These are phyloP conservation scores for Perkinsus chesapeaki DNA, from an alignment of 169 alveolate species.

Conservation along the genomic window DNA sequence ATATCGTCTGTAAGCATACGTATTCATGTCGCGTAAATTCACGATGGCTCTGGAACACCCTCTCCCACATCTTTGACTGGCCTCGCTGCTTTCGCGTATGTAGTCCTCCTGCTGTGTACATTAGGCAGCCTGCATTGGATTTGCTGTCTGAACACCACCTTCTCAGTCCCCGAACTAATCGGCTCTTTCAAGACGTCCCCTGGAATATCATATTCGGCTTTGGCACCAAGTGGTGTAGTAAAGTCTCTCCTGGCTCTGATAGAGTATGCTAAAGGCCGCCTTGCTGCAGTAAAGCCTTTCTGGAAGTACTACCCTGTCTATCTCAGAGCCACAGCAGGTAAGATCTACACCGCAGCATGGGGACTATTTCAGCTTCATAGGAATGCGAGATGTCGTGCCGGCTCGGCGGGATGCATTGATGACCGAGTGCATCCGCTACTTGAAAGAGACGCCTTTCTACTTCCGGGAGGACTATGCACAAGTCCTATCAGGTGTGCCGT, in stretches of 20 bases:
- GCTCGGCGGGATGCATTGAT: background rate
- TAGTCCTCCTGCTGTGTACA: too few relatives aligned
- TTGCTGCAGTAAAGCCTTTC: background rate
- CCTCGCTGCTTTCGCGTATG: too few relatives aligned
- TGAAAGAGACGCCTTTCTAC: background rate
- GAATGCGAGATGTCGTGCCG: background rate
- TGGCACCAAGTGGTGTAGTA: background rate
- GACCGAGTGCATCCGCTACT: background rate
- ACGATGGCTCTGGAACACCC: too few relatives aligned
- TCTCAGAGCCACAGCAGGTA: background rate
- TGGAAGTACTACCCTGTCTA: background rate
- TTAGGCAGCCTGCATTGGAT: too few relatives aligned
- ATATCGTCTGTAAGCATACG: background rate
- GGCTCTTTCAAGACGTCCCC: background rate
- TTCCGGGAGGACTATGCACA: background rate
- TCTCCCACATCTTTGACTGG: too few relatives aligned
- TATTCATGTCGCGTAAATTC: too few relatives aligned
- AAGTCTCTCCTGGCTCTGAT: background rate
- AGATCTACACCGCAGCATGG: background rate
- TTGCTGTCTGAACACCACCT: background rate
- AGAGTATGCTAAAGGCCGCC: background rate
- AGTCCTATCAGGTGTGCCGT: background rate
- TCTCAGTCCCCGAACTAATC: background rate
- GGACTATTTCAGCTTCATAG: background rate
- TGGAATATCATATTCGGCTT: background rate